Base-by-base conservation (phyloP, 768 basidiomycete genomes). In the Leccinum rimulosum region DNA sequence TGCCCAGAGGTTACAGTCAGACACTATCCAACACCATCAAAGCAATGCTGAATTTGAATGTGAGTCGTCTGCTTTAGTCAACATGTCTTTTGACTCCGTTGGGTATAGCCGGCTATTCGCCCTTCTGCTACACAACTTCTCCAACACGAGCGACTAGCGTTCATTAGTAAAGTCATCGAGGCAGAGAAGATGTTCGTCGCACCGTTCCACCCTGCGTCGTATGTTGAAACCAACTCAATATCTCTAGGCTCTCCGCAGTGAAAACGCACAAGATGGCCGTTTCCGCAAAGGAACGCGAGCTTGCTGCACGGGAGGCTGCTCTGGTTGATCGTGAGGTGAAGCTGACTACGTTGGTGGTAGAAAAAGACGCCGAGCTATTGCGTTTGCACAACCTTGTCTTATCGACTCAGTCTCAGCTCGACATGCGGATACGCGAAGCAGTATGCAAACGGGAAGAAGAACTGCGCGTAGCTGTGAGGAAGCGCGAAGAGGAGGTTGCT, bases 1-100 rank as follows among this genome's bases (percentile, higher is more conserved):
- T 97, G 50, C 94, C 95, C 1, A 81, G 86, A 63, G 86, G 88
- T 7, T 96, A 95, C 70, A 91, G 89, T 17, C 85, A 86, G 58
- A 77, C 84, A 1, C 74, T 95, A 15, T 79, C 82, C 5, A 78
- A 78, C n/a, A 82, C 89, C 58, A 93, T 95, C 67, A 93, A 89
- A 69, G 82, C 89, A 0, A 95, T 96, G 93, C 73, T 95, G 15
- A 91, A 86, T 70, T 77, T 93, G 14, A 93, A 93, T 66, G 93
- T 93, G 67, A 64, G 81, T 68, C 31, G 5, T 28, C 35, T 9
- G n/a, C 14, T 40, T 38, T 17, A n/a, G 56, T 56, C n/a, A 2
- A 1, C 35, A 43, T 22, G 2, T 33, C 17, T 15, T 12, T 47
- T 61, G 45, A 59, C 15, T 2, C 43, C 22, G 48, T 33, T 9